Percentiles rank a stretch among this genome's conserved stretches.
Evolutionary conservation across 306 rosid species (phyloP).

Genomic region (Amphicarpaea edgeworthii): DNA sequence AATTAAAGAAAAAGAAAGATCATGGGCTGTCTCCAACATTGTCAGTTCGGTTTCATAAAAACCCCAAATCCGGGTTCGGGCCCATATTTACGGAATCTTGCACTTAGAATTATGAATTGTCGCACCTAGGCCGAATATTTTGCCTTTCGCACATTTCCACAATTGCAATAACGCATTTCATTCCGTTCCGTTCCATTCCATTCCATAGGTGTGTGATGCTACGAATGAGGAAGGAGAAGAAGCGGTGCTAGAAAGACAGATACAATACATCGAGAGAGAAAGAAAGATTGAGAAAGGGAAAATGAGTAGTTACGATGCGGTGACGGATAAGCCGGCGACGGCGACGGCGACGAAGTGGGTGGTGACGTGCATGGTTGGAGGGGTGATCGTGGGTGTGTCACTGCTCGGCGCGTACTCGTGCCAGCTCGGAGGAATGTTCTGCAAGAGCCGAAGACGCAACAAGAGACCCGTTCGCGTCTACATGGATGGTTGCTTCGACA

Average conservation of each 20-base stretch:
- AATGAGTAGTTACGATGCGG: conserved; percentile 28
- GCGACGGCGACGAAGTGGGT: conserved; percentile 67
- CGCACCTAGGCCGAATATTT: neutral
- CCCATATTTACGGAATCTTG: neutral
- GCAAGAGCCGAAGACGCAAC: conserved; percentile 58
- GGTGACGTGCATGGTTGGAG: conserved; percentile 72
- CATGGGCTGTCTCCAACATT: neutral
- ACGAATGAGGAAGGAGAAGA: conserved; percentile 35
- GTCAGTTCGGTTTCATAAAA: neutral
- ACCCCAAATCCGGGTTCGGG: neutral
- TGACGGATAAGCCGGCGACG: conserved; percentile 51
- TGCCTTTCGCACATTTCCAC: neutral
- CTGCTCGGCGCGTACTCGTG: conserved; percentile 46
- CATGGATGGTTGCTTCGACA: conserved; percentile 99
- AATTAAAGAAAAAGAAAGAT: no score
- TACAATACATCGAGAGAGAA: neutral
- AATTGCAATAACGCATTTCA: conserved; percentile 7
- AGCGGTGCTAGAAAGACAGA: conserved; percentile 10
- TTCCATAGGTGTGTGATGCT: neutral
- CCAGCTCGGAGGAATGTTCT: conserved; percentile 27
- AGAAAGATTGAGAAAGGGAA: neutral
- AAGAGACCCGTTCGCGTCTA: conserved; percentile 86
- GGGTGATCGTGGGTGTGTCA: conserved; percentile 64
- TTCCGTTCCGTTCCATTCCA: neutral
- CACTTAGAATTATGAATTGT: neutral